Evolutionary conservation across 495 filamentous ascomycete species (phyloP), one percentile per base, ranked within the genome.

Genomic region (Cercophora scortea): DNA sequence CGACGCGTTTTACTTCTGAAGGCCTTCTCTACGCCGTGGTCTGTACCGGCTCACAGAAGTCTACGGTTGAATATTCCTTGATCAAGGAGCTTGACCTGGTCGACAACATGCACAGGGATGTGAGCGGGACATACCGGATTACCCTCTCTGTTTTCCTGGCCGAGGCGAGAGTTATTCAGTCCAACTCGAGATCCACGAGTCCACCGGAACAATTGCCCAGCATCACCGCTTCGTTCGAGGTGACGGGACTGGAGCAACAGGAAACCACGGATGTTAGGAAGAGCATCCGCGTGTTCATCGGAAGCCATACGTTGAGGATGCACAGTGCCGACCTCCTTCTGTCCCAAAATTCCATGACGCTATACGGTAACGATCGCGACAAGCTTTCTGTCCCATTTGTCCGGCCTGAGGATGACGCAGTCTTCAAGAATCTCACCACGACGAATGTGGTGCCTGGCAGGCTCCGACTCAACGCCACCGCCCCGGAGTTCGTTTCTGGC

Each of bases 361-460:
- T 97, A 42, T 89, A 90, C 55, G 88, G 92, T 60, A 87, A 91
- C 61, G 87, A 92, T 32, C 79, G 87, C 39, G 88, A 87, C 64
- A 94, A 93, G 56, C 70, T 98, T n/a, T 90, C 85, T 16, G 83
- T 98, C 17, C 93, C 92, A 25, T 84, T 98, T 53, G 90, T 94
- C 45, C 82, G 92, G 40, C 94, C 93, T n/a, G 92, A 96, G 65
- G 84, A 90, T 54, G 89, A 95, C 49, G 73, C 71, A 8, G 70
- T 81, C 3, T 96, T 93, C 74, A 93, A 86, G 52, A 79, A 79
- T 55, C 72, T 97, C 18, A 82, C 71, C 58, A 89, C 86, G 8
- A 72, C 70, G 44, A 79, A 81, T 51, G 59, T 69, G 18, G 56
- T 70, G n/a, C 65, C 72, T 0, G 75, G 73, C 42, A 75, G 66